phyloP scores from a whole-genome alignment of 306 rosid species.

The Vigna hirtella region DNA sequence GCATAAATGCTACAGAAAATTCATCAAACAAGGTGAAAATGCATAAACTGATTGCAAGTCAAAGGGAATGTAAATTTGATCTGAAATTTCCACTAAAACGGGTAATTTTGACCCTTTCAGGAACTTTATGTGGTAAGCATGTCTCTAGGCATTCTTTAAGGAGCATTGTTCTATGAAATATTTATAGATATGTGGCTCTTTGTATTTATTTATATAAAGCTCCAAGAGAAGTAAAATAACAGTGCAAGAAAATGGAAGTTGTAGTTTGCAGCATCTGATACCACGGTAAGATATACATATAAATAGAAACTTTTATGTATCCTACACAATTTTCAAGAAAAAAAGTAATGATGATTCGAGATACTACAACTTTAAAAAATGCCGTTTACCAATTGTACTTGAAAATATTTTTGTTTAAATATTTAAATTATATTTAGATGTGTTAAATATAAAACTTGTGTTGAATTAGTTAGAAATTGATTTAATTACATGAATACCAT shows the following conservation, averaged over 20 bases:
- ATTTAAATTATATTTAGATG: neutral
- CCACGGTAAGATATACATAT: neutral
- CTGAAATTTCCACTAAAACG: conserved; percentile 36
- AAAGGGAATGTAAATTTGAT: conserved; percentile 40
- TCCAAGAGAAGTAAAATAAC: neutral
- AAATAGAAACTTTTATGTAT: no score
- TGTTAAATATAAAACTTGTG: neutral
- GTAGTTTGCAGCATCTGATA: neutral
- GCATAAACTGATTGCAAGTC: conserved; percentile 6
- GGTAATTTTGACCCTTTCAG: conserved; percentile 53
- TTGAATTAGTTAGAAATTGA: neutral
- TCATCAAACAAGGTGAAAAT: neutral
- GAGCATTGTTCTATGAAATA: conserved; percentile 26
- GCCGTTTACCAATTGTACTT: neutral
- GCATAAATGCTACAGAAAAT: neutral
- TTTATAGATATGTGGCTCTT: conserved; percentile 1
- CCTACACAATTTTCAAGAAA: neutral
- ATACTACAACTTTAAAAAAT: neutral
- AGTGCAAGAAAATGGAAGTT: neutral
- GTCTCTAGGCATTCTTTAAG: conserved; percentile 45
- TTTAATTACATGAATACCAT: neutral
- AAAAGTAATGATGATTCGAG: neutral
- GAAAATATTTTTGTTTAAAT: neutral
- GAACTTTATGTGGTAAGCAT: conserved; percentile 27
- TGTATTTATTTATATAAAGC: neutral